Evolutionary conservation across 352 stramenopile species (phyloP).

Genomic region (Phytophthora citricola): DNA sequence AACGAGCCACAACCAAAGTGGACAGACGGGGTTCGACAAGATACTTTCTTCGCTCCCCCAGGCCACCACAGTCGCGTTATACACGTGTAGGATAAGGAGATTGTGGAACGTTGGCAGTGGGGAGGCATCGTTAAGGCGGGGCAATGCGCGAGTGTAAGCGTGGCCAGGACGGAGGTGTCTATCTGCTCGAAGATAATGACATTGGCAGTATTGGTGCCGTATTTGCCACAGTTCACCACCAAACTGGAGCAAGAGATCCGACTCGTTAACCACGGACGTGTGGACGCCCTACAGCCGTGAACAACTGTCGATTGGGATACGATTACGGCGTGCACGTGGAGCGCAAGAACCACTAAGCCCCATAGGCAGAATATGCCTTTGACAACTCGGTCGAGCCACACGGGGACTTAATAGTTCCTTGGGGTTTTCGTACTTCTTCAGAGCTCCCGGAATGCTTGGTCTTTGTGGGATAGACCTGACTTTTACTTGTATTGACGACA

Average conservation of each 20-base stretch:
- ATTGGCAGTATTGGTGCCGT: neutral
- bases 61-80: conserved; percentile 18
- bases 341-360: neutral
- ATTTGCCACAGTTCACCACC: conserved; percentile 5
- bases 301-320: neutral
- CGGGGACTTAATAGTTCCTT: neutral
- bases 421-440: neutral
- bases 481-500: no score
- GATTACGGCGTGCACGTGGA: neutral
- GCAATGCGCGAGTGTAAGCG: conserved; percentile 8
- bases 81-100: conserved; percentile 14
- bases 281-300: neutral
- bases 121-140: conserved; percentile 8
- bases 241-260: conserved; percentile 11
- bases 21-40: neutral
- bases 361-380: neutral
- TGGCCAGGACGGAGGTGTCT: neutral
- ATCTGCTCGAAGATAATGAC: neutral
- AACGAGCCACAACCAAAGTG: neutral
- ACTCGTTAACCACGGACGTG: neutral
- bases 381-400: neutral
- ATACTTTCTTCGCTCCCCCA: neutral
- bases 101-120: conserved; percentile 6
- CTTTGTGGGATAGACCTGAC: no score
- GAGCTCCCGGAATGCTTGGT: no score